Evolutionary conservation across 2,329 filamentous ascomycete genomes (phyloP), one percentile per base, ranked within the genome.

Genomic region (Colletotrichum horii): DNA sequence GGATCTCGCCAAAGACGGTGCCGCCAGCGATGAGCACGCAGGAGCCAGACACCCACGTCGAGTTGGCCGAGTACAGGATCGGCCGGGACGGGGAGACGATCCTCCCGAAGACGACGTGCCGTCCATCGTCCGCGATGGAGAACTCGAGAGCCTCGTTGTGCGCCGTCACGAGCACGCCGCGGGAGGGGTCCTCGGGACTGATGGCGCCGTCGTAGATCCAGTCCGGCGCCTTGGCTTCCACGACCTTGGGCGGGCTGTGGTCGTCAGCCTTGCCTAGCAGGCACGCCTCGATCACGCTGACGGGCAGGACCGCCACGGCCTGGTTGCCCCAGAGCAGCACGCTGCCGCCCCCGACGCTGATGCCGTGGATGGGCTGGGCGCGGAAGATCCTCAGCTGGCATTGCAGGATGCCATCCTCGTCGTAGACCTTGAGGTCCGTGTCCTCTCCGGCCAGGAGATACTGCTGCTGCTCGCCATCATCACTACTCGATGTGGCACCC

Each of bases 1-100:
- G 88, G 38, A 99, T 94, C 83, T 98, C 96, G 4, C 97, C 97
- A 84, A 98, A 98, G 2, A 96, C 96, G 0, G 97, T 98, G 2
- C 97, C 97, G 4, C 94, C 94, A 8, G 95, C 95, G 66, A 98
- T 91, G 24, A 98, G 88, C 61, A 98, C 87, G 67, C 88, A 87
- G 60, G 88, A 86, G 8, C 83, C 70, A 8, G 89, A 88, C 9
- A 92, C 84, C 89, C 93, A 95, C 52, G 89, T 85, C 22, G 98
- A 84, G 80, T 94, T 91, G 7, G 96, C 96, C 19, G 95, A 95
- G 83, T 98, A 99, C 9, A 99, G 89, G 70, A 98, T 96, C 3
- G 96, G 96, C 58, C 94, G 91, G 9, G 96, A 94, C 19, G 93
- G 93, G 8, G 92, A 91, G 15, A 89, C 86, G 3, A 92, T 81